phyloP scores from a whole-genome alignment of 306 rosid genomes.

The Lathyrus oleraceus region DNA sequence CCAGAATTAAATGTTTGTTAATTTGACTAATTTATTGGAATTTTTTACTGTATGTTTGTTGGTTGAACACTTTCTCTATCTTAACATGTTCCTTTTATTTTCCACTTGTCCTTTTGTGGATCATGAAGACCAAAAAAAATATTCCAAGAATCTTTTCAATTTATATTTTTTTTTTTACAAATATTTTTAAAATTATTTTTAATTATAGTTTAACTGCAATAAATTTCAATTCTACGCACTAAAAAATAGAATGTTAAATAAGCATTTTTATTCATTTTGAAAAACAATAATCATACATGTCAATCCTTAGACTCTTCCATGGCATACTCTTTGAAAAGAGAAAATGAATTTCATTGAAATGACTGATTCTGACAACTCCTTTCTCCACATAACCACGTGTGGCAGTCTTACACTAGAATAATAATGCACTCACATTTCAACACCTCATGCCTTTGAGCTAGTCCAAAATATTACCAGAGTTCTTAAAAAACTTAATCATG shows the following conservation, averaged over 20 bases:
- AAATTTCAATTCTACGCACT: too few relatives aligned
- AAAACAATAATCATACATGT: not conserved
- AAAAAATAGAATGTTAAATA: too few relatives aligned
- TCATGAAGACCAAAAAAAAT: not conserved
- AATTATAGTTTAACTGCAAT: too few relatives aligned
- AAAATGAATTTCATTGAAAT: slow-evolving; percentile 27
- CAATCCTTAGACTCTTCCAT: slow-evolving; percentile 15
- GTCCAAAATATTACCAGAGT: too few relatives aligned
- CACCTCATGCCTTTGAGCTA: not conserved
- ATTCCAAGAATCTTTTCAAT: not conserved
- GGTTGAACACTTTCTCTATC: not conserved
- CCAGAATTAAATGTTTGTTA: not conserved
- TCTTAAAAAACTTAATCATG: too few relatives aligned
- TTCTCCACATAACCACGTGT: slow-evolving; percentile 21
- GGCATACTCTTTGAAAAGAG: not conserved
- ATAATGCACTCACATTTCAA: slow-evolving; percentile 12
- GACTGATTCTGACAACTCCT: slow-evolving; percentile 18
- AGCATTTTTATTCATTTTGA: not conserved
- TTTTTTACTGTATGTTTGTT: not conserved
- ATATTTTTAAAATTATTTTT: too few relatives aligned
- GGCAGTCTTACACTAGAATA: not conserved
- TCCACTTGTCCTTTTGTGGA: not conserved
- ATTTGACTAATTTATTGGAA: not conserved
- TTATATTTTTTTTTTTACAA: not conserved
- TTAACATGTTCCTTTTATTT: not conserved